Evolutionary conservation across 2,329 filamentous ascomycete species (phyloP).

Genomic region (Penicillium sp.): DNA sequence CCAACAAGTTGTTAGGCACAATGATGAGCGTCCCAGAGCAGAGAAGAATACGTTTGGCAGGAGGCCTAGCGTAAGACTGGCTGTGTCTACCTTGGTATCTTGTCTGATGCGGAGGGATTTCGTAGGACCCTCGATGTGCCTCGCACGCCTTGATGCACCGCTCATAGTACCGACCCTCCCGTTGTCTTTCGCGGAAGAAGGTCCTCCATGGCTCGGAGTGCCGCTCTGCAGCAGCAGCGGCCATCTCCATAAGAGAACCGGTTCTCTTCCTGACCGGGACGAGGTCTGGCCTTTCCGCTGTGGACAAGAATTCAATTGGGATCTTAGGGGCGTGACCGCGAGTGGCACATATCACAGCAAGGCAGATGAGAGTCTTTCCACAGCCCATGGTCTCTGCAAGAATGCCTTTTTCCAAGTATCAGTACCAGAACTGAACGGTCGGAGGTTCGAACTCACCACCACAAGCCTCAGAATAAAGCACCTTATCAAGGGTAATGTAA

Average conservation of each 20-base stretch:
- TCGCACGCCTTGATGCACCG: conserved; percentile 59
- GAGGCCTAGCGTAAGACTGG: conserved; percentile 43
- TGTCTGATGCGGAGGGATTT: conserved; percentile 51
- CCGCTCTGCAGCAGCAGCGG: conserved; percentile 67
- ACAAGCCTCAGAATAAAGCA: conserved; percentile 70
- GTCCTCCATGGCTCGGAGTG: conserved; percentile 70
- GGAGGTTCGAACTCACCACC: conserved; percentile 59
- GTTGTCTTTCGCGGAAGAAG: conserved; percentile 58
- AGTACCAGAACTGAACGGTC: not conserved
- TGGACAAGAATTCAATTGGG: conserved; percentile 59
- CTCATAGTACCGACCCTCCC: conserved; percentile 54
- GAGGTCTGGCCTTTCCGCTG: conserved; percentile 36
- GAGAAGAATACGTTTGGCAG: conserved; percentile 56
- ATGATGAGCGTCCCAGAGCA: conserved; percentile 74
- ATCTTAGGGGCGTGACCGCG: conserved; percentile 66
- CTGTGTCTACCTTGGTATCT: conserved; percentile 43
- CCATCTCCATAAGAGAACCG: conserved; percentile 73
- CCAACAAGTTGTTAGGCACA: conserved; percentile 78
- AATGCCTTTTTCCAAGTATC: conserved; percentile 33
- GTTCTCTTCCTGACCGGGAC: conserved; percentile 50
- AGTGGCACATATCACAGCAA: conserved; percentile 76
- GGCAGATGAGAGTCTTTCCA: conserved; percentile 86
- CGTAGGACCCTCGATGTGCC: conserved; percentile 62
- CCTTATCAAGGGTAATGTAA: conserved; percentile 64
- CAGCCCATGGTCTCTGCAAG: conserved; percentile 54